Evolutionary conservation across 805 yeast species (phyloP).

Genomic region (Starmerella roubikii): DNA sequence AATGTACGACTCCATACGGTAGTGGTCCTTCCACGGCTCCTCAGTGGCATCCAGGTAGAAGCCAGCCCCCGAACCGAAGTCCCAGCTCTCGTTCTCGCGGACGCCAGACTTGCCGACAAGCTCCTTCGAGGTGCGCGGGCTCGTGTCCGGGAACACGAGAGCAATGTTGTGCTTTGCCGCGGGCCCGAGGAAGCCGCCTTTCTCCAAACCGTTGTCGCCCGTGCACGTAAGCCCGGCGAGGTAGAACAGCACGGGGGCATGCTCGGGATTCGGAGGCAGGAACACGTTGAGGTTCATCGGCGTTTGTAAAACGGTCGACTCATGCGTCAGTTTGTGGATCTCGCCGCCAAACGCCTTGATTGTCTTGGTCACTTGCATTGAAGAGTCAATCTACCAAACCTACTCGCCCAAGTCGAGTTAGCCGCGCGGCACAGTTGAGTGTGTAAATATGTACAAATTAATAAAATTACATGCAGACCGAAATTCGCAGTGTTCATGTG

Average conservation of each 20-base stretch:
- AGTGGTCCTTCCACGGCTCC: conserved; percentile 56
- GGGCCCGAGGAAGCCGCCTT: conserved; percentile 65
- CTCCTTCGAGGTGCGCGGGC: conserved; percentile 46
- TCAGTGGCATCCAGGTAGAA: conserved; percentile 78
- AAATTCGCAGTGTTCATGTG: too few species aligned
- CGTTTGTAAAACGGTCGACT: conserved; percentile 50
- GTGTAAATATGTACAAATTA: too few species aligned
- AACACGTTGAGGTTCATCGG: conserved; percentile 75
- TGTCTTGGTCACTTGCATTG: conserved; percentile 10
- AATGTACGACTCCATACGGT: conserved; percentile 77
- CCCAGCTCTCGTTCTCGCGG: conserved; percentile 78
- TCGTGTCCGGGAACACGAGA: conserved; percentile 87
- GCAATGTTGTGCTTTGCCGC: conserved; percentile 73
- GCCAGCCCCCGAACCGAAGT: conserved; percentile 92
- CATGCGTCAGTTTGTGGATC: conserved; percentile 61
- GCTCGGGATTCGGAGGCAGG: conserved; percentile 42
- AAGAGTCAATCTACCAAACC: too few species aligned
- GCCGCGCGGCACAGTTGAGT: too few species aligned
- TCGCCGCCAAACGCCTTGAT: conserved; percentile 48
- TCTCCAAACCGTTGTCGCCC: conserved; percentile 85
- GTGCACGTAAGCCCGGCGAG: conserved; percentile 87
- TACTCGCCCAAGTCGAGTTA: too few species aligned
- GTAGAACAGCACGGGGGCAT: conserved; percentile 62
- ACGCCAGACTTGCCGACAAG: conserved; percentile 40
- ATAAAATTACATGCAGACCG: too few species aligned